phyloP scores from a whole-genome alignment of 495 filamentous ascomycete species.

The Sordaria brevicollis region DNA sequence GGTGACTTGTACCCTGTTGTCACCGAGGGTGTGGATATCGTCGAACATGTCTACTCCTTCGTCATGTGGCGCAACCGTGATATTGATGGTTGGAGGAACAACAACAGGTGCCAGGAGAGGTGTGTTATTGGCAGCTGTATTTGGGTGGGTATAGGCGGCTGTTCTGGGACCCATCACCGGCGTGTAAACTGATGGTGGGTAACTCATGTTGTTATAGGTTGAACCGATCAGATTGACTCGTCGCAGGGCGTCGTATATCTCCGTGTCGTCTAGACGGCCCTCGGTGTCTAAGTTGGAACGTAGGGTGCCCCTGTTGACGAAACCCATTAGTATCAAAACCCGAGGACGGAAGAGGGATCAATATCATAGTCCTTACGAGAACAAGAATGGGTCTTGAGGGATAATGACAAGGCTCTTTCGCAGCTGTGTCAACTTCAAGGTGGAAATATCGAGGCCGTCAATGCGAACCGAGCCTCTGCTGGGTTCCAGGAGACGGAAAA shows the following conservation, averaged over 20 bases:
- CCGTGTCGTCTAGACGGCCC: conserved; percentile 43
- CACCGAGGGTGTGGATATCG: not conserved
- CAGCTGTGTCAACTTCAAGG: conserved; percentile 35
- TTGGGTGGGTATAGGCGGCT: not conserved
- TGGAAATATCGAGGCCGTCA: conserved; percentile 41
- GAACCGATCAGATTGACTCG: conserved; percentile 13
- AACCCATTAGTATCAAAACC: not conserved
- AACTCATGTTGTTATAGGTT: not conserved
- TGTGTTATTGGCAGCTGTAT: not conserved
- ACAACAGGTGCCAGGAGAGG: not conserved
- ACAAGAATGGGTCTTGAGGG: conserved; percentile 45
- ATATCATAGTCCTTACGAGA: conserved; percentile 18
- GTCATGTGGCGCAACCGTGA: not conserved
- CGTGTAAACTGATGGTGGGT: not conserved
- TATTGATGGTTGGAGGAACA: not conserved
- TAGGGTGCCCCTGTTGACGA: conserved; percentile 29
- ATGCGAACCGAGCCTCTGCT: conserved; percentile 34
- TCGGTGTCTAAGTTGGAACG: conserved; percentile 43
- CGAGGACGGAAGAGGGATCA: not conserved
- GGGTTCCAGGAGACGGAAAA: conserved; percentile 41
- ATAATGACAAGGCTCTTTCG: conserved; percentile 42
- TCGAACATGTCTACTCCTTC: not conserved
- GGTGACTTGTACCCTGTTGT: not conserved
- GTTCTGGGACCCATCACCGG: not conserved
- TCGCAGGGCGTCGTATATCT: conserved; percentile 3